Evolutionary conservation across 306 rosid genomes (phyloP), one percentile per base, ranked within the genome.

Genomic region (Purshia tridentata): DNA sequence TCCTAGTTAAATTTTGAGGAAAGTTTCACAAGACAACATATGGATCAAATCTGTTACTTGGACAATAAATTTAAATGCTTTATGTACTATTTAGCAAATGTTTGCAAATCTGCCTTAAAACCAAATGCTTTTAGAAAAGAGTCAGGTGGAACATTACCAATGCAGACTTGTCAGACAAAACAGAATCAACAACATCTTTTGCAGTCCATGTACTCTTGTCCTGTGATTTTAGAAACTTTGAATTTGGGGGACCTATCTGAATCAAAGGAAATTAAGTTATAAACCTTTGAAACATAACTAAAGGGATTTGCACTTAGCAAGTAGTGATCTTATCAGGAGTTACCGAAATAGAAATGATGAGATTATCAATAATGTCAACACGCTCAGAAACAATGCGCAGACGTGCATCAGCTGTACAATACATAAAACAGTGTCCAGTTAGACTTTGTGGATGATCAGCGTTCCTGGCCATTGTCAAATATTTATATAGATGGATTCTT

Each of bases 241-340:
- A 71, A 90, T 88, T 92, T 58, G 97, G 98, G 22, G 97, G 98
- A 73, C 96, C 98, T 90, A 92, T 78, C 98, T 92, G 95, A 86
- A 90, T 77, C 74, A 71, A 85, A 73, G 37, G 62, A 69, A 48
- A 55, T 76, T 77, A 79, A 67, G 69, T 78, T 80, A 82, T 72
- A 81, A 81, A 70, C 66, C 67, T 67, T 67, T 47, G 72, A 67
- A 69, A 39, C 58, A 55, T 59, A 57, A 39, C 59, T 18, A 77
- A 76, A 48, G 46, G 37, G 14, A 76, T n/a, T 68, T n/a, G 57
- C 22, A 70, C 11, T 46, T 13, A 40, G 22, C 45, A 72, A 68
- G 70, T 13, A 73, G 72, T 60, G 69, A 55, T 67, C 72, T 54
- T 52, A 65, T 72, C 55, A 67, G 76, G 81, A 87, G 68, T 85